Percentiles rank a stretch among this genome's conserved stretches.
Evolutionary conservation across 208 protist species (phyloP).

Genomic region (Balamuthia mandrillaris): DNA sequence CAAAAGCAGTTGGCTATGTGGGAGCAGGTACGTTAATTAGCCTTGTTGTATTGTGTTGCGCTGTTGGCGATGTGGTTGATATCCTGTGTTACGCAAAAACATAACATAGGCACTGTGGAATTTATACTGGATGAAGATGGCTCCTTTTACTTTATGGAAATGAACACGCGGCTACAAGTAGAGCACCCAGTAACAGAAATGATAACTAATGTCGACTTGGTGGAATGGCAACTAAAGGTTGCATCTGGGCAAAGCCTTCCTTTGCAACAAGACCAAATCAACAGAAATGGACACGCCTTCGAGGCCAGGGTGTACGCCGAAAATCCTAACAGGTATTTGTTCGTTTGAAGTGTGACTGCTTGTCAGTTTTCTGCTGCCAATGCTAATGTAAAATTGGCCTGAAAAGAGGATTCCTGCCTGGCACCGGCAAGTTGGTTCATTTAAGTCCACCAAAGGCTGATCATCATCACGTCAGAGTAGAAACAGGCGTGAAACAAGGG

Average conservation of each 20-base stretch:
- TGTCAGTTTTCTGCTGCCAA: too few relatives aligned
- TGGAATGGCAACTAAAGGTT: constrained; percentile 86
- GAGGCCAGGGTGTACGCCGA: constrained; percentile 94
- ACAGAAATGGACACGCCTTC: constrained; percentile 79
- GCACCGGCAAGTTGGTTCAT: constrained; percentile 3
- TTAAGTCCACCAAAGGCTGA: background rate
- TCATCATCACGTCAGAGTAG: constrained; percentile 40
- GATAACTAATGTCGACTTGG: constrained; percentile 90
- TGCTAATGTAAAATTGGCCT: background rate
- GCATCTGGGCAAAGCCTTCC: constrained; percentile 54
- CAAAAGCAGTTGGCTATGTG: constrained; percentile 70
- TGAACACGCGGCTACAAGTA: constrained; percentile 82
- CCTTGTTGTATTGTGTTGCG: too few relatives aligned
- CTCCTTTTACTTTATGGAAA: constrained; percentile 82
- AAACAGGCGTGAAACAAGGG: constrained; percentile 59
- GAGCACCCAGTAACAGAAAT: constrained; percentile 94
- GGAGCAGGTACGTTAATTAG: too few relatives aligned
- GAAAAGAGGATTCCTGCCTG: background rate
- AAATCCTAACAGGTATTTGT: constrained; percentile 74
- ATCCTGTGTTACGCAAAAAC: too few relatives aligned
- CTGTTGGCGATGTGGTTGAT: too few relatives aligned
- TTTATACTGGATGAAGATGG: constrained; percentile 73
- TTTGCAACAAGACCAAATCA: constrained; percentile 79
- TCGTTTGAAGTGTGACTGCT: too few relatives aligned
- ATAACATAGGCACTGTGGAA: constrained; percentile 90